A percentile compares a stretch with the other conserved stretches of the same genome.
phyloP scores from a whole-genome alignment of 257 asterid species.

The Gynochthodes officinalis region DNA sequence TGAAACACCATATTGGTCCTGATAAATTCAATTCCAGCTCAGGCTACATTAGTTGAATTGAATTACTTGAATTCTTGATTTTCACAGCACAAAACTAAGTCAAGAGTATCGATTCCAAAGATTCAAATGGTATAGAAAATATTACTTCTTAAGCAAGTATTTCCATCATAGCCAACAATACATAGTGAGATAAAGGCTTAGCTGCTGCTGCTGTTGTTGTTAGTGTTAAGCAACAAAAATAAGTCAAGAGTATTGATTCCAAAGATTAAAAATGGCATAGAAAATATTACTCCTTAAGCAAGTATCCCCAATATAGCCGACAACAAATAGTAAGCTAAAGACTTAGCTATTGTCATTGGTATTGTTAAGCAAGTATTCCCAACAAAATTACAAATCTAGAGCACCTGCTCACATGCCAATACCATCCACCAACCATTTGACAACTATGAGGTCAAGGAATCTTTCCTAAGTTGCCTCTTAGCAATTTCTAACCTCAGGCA shows the following conservation, averaged over 20 bases:
- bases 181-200: too few species aligned
- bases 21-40: slow-evolving; percentile 22
- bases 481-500: background rate
- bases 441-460: background rate
- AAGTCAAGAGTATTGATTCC: too few species aligned
- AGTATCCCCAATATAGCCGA: too few species aligned
- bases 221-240: too few species aligned
- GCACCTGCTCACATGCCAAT: background rate
- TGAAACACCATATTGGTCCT: slow-evolving; percentile 67
- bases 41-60: background rate
- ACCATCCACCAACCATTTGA: background rate
- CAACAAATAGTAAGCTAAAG: too few species aligned
- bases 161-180: too few species aligned
- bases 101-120: too few species aligned
- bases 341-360: too few species aligned
- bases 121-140: background rate
- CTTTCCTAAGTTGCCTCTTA: background rate
- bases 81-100: background rate
- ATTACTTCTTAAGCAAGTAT: background rate
- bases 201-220: too few species aligned
- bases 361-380: background rate
- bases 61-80: background rate
- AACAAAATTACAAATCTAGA: background rate
- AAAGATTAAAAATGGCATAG: too few species aligned
- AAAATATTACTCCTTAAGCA: too few species aligned